Evolutionary conservation across 305 asterid genomes (phyloP), one percentile per base, ranked within the genome.

Genomic region (Plantago coronopus): DNA sequence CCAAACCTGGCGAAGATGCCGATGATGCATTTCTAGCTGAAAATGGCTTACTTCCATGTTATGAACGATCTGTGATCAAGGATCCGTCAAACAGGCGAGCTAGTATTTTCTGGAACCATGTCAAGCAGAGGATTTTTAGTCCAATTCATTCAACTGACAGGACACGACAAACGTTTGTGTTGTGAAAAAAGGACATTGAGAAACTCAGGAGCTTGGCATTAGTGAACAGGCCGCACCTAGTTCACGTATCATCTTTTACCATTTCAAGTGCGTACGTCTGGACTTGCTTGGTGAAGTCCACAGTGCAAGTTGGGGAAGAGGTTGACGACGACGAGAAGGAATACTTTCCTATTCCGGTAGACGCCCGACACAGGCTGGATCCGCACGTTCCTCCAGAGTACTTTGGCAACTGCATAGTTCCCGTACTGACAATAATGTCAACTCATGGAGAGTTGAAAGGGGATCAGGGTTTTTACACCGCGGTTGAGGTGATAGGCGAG

Each of bases 391-490:
- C 78, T 3, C 65, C 64, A 6, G 65, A 48, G 19, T 77, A 74
- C 59, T 71, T 78, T 48, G 83, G 83, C 44, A 78, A 78, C 54
- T 74, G 78, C 63, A 23, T 78, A 14, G 71, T 56, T n/a, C n/a
- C 0, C 5, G 57, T n/a, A 68, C 54, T 9, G 3, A 6, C 15
- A 17, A n/a, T 23, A 16, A 60, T 19, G 5, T 27, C 48, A 1
- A 74, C 72, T 18, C 72, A 60, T 23, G 63, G 55, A 5, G 23
- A 54, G 27, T 22, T 78, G 47, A 66, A 42, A 54, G 69, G 65
- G 9, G 65, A 45, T 12, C 67, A 62, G 4, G 83, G 86, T 2
- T 77, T 80, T 48, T 10, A 20, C 2, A 20, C 21, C 18, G 81
- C 86, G 3, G 82, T 57, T 1, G 74, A 66, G 61, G 16, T 68